phyloP scores from a whole-genome alignment of 495 filamentous ascomycete genomes.

The Cercophora sp. region DNA sequence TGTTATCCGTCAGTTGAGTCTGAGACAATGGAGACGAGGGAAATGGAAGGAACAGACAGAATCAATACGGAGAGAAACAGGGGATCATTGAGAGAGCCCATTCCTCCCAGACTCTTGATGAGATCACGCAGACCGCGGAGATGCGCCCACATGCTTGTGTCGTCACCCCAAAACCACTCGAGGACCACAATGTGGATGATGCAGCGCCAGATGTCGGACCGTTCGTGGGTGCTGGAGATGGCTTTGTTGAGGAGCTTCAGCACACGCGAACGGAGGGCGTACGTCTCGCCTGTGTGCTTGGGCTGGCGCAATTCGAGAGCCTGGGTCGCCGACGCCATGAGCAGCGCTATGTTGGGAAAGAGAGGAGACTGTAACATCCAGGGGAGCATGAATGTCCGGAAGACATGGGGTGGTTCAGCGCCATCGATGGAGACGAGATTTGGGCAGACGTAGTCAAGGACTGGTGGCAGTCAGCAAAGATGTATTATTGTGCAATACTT shows the following conservation, averaged over 20 bases:
- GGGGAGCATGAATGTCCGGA: conserved; percentile 19
- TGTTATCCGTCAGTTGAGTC: conserved; percentile 3
- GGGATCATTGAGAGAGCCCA: conserved; percentile 12
- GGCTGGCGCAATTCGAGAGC: conserved; percentile 5
- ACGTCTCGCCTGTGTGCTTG: conserved; percentile 12
- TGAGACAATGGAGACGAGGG: background rate
- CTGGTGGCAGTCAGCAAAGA: conserved; percentile 6
- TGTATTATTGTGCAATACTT: too few species aligned
- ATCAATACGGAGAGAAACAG: conserved; percentile 7
- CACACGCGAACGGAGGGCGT: conserved; percentile 15
- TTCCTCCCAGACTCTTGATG: conserved; percentile 14
- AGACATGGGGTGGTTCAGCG: conserved; percentile 8
- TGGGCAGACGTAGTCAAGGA: conserved; percentile 21
- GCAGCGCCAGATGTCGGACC: conserved; percentile 18
- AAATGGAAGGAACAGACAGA: conserved; percentile 5
- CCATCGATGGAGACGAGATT: conserved; percentile 26
- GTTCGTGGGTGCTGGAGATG: conserved; percentile 12
- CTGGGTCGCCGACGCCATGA: conserved; percentile 25
- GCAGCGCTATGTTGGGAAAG: conserved; percentile 24
- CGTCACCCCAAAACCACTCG: conserved; percentile 27
- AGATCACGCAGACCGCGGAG: conserved; percentile 20
- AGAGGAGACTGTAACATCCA: conserved; percentile 28
- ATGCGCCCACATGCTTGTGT: conserved; percentile 23
- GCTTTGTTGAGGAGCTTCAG: conserved; percentile 21
- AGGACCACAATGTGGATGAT: conserved; percentile 23